Base-by-base conservation (phyloP, 495 filamentous ascomycete species). In the Margaritispora aquatica region DNA sequence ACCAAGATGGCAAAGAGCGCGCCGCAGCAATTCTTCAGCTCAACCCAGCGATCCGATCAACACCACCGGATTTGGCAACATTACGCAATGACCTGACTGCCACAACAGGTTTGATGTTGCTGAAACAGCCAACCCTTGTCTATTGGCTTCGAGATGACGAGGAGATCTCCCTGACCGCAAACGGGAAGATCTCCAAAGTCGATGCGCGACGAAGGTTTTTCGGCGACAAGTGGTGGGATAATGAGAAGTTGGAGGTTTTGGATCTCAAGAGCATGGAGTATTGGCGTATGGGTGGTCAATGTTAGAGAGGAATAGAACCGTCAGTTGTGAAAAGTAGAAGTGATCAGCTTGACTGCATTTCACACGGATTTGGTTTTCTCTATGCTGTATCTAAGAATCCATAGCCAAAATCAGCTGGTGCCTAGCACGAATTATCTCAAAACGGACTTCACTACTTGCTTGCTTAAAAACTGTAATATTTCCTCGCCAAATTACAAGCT, bases 271-370 rank as follows among this genome's bases (percentile, higher is more conserved):
- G 22, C 0, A 31, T 59, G 20, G 49, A 58, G 38, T 58, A 58
- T 52, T 58, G 56, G 56, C 46, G 56, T 2, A 51, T 58, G 46
- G 56, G 56, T 51, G 56, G 56, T 24, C 56, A 58, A 36, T 58
- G 56, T 58, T 58, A 38, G 11, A 44, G 38, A 15, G 38, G 19
- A 44, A 44, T 44, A n/a, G 38, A 44, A 44, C 38, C 38, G 38
- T n/a, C 17, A 44, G 4, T 44, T 44, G 11, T 15, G 38, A 17
- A 44, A 44, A 44, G 38, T 17, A 44, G 38, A 44, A 44, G 38
- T 44, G 17, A 44, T 44, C 10, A 17, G 17, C 15, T 44, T 44
- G 38, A 44, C 4, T 44, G 15, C 11, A 2, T 44, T 44, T 44
- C 17, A 44, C 11, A 44, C 3, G 38, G 10, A 44, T 44, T n/a